Percentiles rank a stretch among this genome's conserved stretches.
These are phyloP conservation scores for Microdochium bolleyi DNA, from an alignment of 2,329 filamentous ascomycete species.

Conservation along the genomic window DNA sequence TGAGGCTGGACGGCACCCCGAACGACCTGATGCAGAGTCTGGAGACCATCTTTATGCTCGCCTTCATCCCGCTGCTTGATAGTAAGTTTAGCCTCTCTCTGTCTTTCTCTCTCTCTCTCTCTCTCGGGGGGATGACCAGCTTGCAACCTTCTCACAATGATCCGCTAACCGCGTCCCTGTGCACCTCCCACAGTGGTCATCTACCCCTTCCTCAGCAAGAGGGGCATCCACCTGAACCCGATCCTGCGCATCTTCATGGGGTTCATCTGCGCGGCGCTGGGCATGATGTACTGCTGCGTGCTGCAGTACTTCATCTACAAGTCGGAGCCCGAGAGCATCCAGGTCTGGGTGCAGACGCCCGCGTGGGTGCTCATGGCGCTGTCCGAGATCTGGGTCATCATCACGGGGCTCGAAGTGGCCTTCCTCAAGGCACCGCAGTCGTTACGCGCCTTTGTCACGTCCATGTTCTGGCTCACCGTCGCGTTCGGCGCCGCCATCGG, in stretches of 20 bases:
- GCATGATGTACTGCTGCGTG: slow-evolving; percentile 51
- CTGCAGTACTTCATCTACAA: slow-evolving; percentile 54
- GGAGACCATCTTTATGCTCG: slow-evolving; percentile 57
- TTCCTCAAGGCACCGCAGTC: slow-evolving; percentile 64
- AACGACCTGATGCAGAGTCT: slow-evolving; percentile 66
- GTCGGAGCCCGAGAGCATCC: slow-evolving; percentile 40
- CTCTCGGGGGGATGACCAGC: no score
- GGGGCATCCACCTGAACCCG: slow-evolving; percentile 52
- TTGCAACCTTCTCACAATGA: no score
- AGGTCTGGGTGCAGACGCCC: slow-evolving; percentile 45
- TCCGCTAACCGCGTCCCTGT: no score
- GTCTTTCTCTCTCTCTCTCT: no score
- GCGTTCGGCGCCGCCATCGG: slow-evolving; percentile 52
- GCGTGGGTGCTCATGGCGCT: slow-evolving; percentile 51
- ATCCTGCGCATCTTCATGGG: slow-evolving; percentile 59
- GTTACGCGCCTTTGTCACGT: slow-evolving; percentile 57
- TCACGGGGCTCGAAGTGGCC: slow-evolving; percentile 65
- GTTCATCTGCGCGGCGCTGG: slow-evolving; percentile 44
- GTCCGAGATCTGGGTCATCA: slow-evolving; percentile 55
- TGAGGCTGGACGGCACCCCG: slow-evolving; percentile 57
- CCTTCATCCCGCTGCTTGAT: slow-evolving; percentile 60
- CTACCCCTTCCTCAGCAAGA: slow-evolving; percentile 52
- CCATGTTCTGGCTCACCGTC: slow-evolving; percentile 51
- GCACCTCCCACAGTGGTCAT: slow-evolving; percentile 33
- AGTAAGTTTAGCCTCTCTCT: no score